Evolutionary conservation across 257 asterid species (phyloP).

Genomic region (Anisodus tanguticus): DNA sequence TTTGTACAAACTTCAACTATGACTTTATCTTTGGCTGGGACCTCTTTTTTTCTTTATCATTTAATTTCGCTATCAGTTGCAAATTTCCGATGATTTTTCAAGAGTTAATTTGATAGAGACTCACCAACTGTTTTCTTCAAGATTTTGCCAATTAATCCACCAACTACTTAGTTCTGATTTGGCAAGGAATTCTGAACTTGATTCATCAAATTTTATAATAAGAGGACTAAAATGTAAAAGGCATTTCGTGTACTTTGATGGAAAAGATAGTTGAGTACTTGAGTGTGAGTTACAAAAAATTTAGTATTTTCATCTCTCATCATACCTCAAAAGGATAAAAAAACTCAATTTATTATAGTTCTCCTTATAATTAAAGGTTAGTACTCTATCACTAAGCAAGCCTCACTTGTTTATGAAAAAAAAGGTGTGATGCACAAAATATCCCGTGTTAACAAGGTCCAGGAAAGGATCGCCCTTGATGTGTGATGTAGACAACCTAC

Average conservation of each 20-base stretch:
- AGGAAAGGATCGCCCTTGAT: too few relatives aligned
- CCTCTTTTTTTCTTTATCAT: not conserved
- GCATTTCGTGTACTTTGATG: too few relatives aligned
- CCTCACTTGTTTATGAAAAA: too few relatives aligned
- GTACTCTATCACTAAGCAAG: too few relatives aligned
- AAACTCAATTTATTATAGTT: too few relatives aligned
- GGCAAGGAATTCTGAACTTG: not conserved
- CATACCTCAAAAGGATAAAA: too few relatives aligned
- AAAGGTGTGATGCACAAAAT: too few relatives aligned
- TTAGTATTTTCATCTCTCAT: too few relatives aligned
- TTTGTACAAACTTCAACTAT: not conserved
- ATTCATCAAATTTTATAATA: not conserved
- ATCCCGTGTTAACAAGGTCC: too few relatives aligned
- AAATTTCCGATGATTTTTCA: conserved; percentile 20
- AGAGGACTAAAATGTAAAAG: not conserved
- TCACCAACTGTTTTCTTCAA: conserved; percentile 16
- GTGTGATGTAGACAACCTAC: too few relatives aligned
- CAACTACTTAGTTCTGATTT: not conserved
- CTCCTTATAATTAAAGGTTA: not conserved
- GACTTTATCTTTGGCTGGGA: conserved; percentile 1
- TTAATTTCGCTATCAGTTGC: conserved; percentile 12
- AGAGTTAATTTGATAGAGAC: conserved; percentile 8
- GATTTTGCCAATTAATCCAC: conserved; percentile 1
- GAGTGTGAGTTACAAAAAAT: too few relatives aligned
- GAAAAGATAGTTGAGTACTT: too few relatives aligned